Conservation (phyloP, 2,329 filamentous ascomycete species). For the Ascochyta koolunga region DNA sequence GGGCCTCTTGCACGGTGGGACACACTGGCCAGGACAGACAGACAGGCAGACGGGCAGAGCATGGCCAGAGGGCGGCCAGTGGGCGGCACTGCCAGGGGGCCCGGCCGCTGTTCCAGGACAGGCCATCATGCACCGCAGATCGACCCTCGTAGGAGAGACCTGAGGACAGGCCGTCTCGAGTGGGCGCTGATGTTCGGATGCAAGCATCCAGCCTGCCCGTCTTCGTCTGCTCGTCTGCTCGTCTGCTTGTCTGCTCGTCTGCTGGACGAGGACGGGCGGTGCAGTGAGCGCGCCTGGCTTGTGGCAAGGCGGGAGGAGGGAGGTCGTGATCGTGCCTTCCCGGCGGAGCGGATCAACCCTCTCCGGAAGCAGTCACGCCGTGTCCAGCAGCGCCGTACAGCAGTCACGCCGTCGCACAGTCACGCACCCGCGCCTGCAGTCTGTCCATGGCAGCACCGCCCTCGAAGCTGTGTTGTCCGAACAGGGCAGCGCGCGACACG, state of each 20-base stretch:
- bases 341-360: constrained; percentile 29
- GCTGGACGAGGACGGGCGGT: no score
- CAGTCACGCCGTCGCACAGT: background rate
- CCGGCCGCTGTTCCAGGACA: constrained; percentile 42
- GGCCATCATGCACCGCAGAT: constrained; percentile 51
- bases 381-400: no score
- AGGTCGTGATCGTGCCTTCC: constrained; percentile 12
- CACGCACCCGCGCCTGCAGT: constrained; percentile 20
- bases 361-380: constrained; percentile 13
- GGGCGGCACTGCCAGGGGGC: constrained; percentile 30
- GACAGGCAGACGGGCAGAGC: no score
- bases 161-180: constrained; percentile 23
- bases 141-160: constrained; percentile 38
- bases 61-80: constrained; percentile 14
- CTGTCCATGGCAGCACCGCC: constrained; percentile 13
- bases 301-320: no score
- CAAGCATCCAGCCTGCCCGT: constrained; percentile 20
- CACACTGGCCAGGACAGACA: no score
- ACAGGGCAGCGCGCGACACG: constrained; percentile 13
- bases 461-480: constrained; percentile 21
- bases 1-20: constrained; percentile 46
- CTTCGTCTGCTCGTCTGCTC: constrained; percentile 16
- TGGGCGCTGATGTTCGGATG: constrained; percentile 29
- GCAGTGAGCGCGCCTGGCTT: no score
- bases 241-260: background rate